phyloP scores from a whole-genome alignment of 2,329 filamentous ascomycete genomes.

The Sporothrix brasiliensis region DNA sequence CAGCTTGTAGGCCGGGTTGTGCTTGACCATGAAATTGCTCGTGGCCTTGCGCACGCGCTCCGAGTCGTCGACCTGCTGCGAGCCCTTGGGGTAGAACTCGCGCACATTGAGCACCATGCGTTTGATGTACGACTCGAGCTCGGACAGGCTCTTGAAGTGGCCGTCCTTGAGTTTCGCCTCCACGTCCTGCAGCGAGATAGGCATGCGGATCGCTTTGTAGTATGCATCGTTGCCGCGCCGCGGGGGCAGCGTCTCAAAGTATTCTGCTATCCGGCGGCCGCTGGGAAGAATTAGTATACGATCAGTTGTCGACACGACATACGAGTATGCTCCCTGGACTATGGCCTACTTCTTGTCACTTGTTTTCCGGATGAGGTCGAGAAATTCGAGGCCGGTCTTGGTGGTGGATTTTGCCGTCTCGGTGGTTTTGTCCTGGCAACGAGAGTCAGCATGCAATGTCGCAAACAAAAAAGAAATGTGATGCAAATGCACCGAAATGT shows the following conservation, averaged over 20 bases:
- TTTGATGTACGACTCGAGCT: constrained; percentile 83
- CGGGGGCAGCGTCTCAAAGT: constrained; percentile 73
- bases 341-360: constrained; percentile 75
- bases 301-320: background rate
- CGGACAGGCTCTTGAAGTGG: constrained; percentile 70
- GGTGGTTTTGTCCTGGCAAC: constrained; percentile 47
- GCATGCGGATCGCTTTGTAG: constrained; percentile 75
- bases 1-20: constrained; percentile 79
- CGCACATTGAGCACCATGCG: constrained; percentile 87
- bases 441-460: background rate
- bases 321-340: background rate
- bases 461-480: background rate
- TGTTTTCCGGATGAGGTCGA: constrained; percentile 74
- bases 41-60: constrained; percentile 84
- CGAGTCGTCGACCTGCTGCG: constrained; percentile 76
- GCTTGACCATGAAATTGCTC: constrained; percentile 83
- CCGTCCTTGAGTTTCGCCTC: constrained; percentile 71
- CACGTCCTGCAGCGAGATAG: constrained; percentile 75
- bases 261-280: constrained; percentile 72
- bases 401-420: constrained; percentile 72
- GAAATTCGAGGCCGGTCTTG: constrained; percentile 70
- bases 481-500: background rate
- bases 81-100: constrained; percentile 74
- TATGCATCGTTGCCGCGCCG: constrained; percentile 69
- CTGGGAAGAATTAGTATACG: constrained; percentile 44